Evolutionary conservation across 2,329 filamentous ascomycete species (phyloP).

Genomic region (Atkinsonella hypoxylon): DNA sequence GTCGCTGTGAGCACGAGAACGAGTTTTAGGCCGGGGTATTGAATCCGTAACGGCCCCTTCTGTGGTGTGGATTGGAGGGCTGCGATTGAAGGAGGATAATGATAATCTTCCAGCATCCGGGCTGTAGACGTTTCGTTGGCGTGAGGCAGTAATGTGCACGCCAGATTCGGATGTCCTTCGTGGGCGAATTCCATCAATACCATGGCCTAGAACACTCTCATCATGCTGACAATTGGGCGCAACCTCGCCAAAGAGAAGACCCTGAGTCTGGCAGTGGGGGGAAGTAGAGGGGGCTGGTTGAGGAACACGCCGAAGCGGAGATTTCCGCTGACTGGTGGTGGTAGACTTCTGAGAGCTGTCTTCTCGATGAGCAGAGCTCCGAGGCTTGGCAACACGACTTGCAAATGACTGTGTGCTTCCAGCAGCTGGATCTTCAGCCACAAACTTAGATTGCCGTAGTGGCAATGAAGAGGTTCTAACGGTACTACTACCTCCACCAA

Average conservation of each 20-base stretch:
- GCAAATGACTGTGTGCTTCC: constrained; percentile 47
- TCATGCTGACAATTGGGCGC: constrained; percentile 42
- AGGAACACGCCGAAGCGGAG: constrained; percentile 22
- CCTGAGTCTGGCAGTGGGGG: constrained; percentile 26
- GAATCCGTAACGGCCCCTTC: neutral
- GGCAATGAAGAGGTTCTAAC: constrained; percentile 15
- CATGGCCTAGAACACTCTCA: constrained; percentile 42
- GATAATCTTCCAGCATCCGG: constrained; percentile 47
- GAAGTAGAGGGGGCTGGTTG: constrained; percentile 21
- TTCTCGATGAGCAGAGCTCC: constrained; percentile 20
- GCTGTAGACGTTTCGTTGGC: constrained; percentile 44
- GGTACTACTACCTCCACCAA: neutral
- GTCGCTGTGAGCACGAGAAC: constrained; percentile 49
- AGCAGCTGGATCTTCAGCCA: constrained; percentile 38
- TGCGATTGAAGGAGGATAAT: constrained; percentile 54
- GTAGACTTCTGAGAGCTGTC: constrained; percentile 23
- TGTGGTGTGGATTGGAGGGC: constrained; percentile 10
- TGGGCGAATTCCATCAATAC: constrained; percentile 40
- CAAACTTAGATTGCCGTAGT: constrained; percentile 34
- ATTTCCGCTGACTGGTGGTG: constrained; percentile 21
- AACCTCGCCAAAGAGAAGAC: constrained; percentile 66
- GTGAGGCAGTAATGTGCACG: constrained; percentile 38
- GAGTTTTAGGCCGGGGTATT: constrained; percentile 19
- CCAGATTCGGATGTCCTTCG: constrained; percentile 63
- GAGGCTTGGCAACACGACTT: constrained; percentile 45